Percentiles rank a stretch among this genome's conserved stretches.
These are phyloP conservation scores for Noccaea caerulescens DNA, from an alignment of 345 rosid species.

Conservation along the genomic window DNA sequence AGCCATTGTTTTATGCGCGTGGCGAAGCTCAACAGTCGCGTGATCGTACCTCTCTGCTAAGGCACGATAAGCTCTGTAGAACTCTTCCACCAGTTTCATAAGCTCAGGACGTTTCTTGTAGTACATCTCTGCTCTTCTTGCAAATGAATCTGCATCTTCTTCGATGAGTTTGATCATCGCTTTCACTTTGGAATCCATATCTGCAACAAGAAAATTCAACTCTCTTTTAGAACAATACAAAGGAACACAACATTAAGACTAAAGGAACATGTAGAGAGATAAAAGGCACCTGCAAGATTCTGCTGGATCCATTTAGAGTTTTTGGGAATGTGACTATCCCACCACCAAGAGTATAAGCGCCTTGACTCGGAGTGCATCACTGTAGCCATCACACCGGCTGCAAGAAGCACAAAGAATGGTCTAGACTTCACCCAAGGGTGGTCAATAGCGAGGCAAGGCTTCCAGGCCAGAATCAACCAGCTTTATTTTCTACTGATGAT, in stretches of 20 bases:
- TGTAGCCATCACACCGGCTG: constrained; percentile 75
- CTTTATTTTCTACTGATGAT: constrained; percentile 28
- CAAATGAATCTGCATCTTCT: constrained; percentile 99
- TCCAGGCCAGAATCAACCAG: constrained; percentile 73
- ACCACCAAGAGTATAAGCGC: constrained; percentile 95
- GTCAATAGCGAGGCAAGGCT: constrained; percentile 51
- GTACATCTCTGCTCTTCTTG: constrained; percentile 99
- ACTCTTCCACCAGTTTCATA: constrained; percentile 95
- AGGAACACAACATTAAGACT: constrained; percentile 6
- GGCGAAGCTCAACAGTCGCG: constrained; percentile 88
- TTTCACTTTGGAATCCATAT: constrained; percentile 91
- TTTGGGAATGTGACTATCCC: constrained; percentile 98
- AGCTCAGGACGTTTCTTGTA: constrained; percentile 98
- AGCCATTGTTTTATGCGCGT: constrained; percentile 87
- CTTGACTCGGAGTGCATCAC: constrained; percentile 61
- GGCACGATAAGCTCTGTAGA: constrained; percentile 97
- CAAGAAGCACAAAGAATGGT: constrained; percentile 51
- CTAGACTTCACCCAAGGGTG: constrained; percentile 63
- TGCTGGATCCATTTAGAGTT: constrained; percentile 99
- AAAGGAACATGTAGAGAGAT: neutral
- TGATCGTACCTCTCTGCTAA: constrained; percentile 95
- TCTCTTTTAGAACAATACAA: neutral
- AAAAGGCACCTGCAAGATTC: constrained; percentile 78
- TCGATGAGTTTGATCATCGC: constrained; percentile 95
- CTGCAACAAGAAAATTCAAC: constrained; percentile 46